A percentile compares a stretch with the other conserved stretches of the same genome.
These are phyloP conservation scores for Priceomyces melissophilus DNA, from an alignment of 805 yeast species.

Conservation along the genomic window DNA sequence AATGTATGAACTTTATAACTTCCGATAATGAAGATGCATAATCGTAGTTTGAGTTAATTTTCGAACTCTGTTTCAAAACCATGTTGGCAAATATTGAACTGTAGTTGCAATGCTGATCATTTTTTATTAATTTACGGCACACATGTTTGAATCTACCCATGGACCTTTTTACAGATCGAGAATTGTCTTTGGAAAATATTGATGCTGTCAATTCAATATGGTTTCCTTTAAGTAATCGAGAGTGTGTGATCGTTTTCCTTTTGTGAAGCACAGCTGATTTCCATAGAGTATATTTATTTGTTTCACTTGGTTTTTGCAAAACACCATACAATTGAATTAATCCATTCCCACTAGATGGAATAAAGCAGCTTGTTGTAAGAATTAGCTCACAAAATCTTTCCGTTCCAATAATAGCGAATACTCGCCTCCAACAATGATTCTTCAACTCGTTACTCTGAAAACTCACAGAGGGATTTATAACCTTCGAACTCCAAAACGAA, in stretches of 20 bases:
- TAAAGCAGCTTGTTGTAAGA: constrained; percentile 30
- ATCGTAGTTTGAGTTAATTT: constrained; percentile 23
- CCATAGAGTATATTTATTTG: constrained; percentile 4
- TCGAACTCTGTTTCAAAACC: background rate
- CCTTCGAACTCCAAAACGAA: constrained; percentile 24
- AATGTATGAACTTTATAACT: constrained; percentile 43
- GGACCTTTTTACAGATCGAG: constrained; percentile 14
- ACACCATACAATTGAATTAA: constrained; percentile 25
- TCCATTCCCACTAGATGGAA: constrained; percentile 9
- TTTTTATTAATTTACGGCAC: constrained; percentile 21
- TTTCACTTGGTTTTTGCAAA: constrained; percentile 1
- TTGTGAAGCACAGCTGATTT: constrained; percentile 21
- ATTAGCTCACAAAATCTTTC: constrained; percentile 37
- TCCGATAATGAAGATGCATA: constrained; percentile 23
- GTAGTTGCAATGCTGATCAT: constrained; percentile 35
- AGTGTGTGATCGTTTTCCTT: constrained; percentile 6
- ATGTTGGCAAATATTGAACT: constrained; percentile 31
- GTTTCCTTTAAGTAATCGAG: background rate
- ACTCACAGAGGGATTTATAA: constrained; percentile 28
- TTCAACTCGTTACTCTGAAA: constrained; percentile 41
- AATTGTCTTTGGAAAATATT: constrained; percentile 5
- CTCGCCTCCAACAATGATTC: constrained; percentile 39
- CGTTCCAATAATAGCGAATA: constrained; percentile 40
- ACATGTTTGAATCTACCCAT: constrained; percentile 15
- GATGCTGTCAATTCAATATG: constrained; percentile 1